Base-by-base conservation (phyloP, 257 asterid species). In the Solanum sejunctum region DNA sequence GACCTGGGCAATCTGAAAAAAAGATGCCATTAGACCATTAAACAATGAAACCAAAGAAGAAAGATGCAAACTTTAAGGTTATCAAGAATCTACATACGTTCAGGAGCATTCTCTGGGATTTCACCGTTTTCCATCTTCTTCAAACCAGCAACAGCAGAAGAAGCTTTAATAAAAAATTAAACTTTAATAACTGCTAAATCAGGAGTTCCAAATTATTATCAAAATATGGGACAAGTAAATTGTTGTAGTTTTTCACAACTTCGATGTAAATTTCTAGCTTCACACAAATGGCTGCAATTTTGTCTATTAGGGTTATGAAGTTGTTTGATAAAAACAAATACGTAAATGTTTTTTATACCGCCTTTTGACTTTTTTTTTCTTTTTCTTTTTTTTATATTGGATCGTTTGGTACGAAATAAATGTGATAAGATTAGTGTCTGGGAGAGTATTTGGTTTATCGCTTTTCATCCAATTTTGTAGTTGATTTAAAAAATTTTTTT, bases 1-100 rank as follows among this genome's bases (percentile, higher is more conserved):
- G 90, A 21, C 98, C 98, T 1, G 99, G 99, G 83, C 99, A 95
- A 87, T 95, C 97, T 95, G 94, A 64, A 66, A 60, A 70, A 61
- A 23, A 75, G 21, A 17, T 12, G 8, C 6, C 6, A 36, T 36
- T 20, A 73, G 1, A 60, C 17, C 20, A 47, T 55, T 20, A 39
- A 41, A 12, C 20, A 64, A 12, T 45, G 47, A 17, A 70, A 26
- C 45, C 23, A 60, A 58, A 81, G 75, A 56, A 15, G 4, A 49
- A 55, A 56, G 60, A 55, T 0, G 12, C 32, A 73, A 7, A 17
- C 21, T 41, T 15, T 26, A 39, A 15, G 7, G 17, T 78, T 71
- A 80, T 23, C 16, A 71, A 60, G 18, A 63, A 82, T 20, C 54
- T 17, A 70, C 94, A 17, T 66, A 92, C 97, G 92, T 87, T 92